Base-by-base conservation (phyloP, 345 rosid species). In the Melastoma malabathricum region DNA sequence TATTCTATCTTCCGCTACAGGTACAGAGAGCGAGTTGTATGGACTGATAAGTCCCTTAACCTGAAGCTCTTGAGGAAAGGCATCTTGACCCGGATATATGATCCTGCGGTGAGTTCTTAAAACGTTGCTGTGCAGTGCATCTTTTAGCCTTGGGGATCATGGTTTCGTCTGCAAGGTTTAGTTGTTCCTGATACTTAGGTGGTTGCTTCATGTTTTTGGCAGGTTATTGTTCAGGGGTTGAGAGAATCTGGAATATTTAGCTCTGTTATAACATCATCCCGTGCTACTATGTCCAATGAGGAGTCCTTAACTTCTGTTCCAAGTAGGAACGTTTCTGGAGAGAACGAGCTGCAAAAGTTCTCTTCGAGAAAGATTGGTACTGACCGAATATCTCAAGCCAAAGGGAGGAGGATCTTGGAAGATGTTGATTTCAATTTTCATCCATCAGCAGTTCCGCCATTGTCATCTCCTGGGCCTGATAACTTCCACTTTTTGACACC, bases 11-110 rank as follows among this genome's bases (percentile, higher is more conserved):
- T 44, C 20, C 31, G n/a, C 27, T 57, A 7, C 46, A 83, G 98
- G 98, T 90, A 82, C 51, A 75, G 61, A 50, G 94, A 87, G 56
- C 81, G 57, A 34, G 74, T 87, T 15, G 94, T 92, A 46, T 92
- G 97, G 97, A 66, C 79, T 8, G 90, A 92, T 61, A 59, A 56
- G 55, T 43, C 58, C 3, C 17, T 81, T 69, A 87, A 66, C 52
- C 47, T 81, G 61, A 87, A 82, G 61, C 94, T 87, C 38, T 17
- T 79, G 70, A 79, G 60, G 69, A 84, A 76, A 68, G 95, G 95
- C 57, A 72, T 92, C 58, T 63, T 92, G 56, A 77, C 82, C 54
- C 84, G 88, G 64, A 77, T 88, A 60, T 69, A 81, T 68, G 73
- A 83, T 54, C 99, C 94, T 29, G 82, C 81, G 97, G 98, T 92